Conservation (phyloP, 306 rosid genomes). For the Gastrolobium bilobum region DNA sequence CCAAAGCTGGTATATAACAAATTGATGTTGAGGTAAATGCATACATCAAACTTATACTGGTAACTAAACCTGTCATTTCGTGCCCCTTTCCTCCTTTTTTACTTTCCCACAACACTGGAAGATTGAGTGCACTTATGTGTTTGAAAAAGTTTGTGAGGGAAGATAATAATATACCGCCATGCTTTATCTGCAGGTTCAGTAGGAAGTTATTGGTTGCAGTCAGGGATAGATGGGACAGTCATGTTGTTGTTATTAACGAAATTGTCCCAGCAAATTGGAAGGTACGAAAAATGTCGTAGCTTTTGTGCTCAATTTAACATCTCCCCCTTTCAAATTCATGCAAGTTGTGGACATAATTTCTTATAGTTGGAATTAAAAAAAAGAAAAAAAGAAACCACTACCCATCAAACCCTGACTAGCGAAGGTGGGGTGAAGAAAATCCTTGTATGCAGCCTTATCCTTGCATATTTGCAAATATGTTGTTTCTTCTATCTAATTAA, state of each 20-base stretch:
- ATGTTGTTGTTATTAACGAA: conserved; percentile 71
- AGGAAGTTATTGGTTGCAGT: conserved; percentile 90
- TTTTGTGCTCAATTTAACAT: conserved; percentile 33
- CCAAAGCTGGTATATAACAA: conserved; percentile 93
- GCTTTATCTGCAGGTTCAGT: conserved; percentile 68
- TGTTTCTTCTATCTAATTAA: conserved; percentile 14
- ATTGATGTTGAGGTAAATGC: conserved; percentile 78
- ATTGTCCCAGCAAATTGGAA: conserved; percentile 90
- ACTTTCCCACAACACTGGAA: neutral
- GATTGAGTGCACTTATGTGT: conserved; percentile 20
- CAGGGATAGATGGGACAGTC: conserved; percentile 80
- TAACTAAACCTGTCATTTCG: conserved; percentile 44
- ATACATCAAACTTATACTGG: conserved; percentile 12
- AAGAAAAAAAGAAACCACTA: no score
- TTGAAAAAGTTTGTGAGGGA: conserved; percentile 1
- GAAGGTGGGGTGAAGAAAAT: no score
- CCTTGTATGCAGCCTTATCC: no score
- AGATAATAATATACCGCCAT: conserved; percentile 37
- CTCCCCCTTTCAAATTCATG: conserved; percentile 35
- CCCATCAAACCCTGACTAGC: no score
- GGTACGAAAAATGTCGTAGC: conserved; percentile 53
- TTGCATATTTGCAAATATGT: no score
- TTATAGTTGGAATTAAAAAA: neutral
- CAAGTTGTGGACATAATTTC: conserved; percentile 3
- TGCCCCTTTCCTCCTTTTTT: neutral